Percentiles rank a stretch among this genome's conserved stretches.
Conservation (phyloP, 2,329 filamentous ascomycete species). For the Hymenoscyphus albidus region DNA sequence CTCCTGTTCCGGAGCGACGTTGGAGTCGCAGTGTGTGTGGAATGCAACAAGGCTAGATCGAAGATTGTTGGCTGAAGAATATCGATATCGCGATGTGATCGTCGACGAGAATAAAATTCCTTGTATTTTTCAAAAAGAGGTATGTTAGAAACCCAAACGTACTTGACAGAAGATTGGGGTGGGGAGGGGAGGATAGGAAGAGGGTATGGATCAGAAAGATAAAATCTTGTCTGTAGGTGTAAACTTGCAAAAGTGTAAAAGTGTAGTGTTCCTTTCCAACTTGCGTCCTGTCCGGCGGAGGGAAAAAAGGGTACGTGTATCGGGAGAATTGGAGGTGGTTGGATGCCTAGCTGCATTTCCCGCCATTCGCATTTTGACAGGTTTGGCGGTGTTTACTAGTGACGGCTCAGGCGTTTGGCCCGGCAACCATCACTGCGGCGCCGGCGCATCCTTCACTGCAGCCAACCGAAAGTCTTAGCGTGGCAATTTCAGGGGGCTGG, state of each 20-base stretch:
- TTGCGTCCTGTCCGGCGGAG: background rate
- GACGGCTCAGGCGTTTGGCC: background rate
- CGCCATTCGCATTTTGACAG: slow-evolving; percentile 1
- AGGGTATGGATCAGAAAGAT: slow-evolving; percentile 1
- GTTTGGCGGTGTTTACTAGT: background rate
- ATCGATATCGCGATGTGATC: background rate
- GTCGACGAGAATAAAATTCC: background rate
- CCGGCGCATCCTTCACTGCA: background rate
- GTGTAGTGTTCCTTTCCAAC: background rate
- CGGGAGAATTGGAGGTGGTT: slow-evolving; percentile 9
- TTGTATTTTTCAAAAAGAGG: background rate
- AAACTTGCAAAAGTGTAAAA: background rate
- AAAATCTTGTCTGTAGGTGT: background rate
- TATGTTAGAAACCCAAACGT: slow-evolving; percentile 5
- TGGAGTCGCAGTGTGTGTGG: slow-evolving; percentile 32
- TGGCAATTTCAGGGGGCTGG: background rate
- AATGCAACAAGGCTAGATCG: slow-evolving; percentile 30
- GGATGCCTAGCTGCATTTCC: slow-evolving; percentile 2
- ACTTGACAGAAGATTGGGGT: slow-evolving; percentile 1
- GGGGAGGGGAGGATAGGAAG: background rate
- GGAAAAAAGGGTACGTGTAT: background rate
- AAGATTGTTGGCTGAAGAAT: slow-evolving; percentile 13
- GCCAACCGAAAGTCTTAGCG: slow-evolving; percentile 2
- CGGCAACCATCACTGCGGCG: background rate
- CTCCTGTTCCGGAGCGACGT: slow-evolving; percentile 33